These are phyloP conservation scores for Pyrenochaeta sp. DNA, from an alignment of 2,329 filamentous ascomycete species.

Conservation along the genomic window DNA sequence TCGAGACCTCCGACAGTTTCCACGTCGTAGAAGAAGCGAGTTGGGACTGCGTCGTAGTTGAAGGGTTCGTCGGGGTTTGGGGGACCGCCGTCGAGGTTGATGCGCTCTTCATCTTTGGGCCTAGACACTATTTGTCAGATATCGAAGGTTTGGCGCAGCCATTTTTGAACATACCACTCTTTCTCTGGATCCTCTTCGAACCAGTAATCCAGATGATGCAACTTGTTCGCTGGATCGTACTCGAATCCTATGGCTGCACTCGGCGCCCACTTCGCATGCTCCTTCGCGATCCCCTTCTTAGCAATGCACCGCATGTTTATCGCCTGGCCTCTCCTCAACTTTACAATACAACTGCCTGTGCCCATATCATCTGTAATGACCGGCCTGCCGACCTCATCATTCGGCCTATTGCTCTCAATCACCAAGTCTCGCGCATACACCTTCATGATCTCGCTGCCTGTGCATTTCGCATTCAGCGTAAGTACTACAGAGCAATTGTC, in stretches of 20 bases:
- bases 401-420: constrained; percentile 73
- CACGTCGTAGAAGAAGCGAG: constrained; percentile 91
- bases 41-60: constrained; percentile 86
- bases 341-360: constrained; percentile 85
- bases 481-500: constrained; percentile 89
- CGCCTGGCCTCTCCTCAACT: constrained; percentile 89
- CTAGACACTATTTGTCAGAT: constrained; percentile 51
- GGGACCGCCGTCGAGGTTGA: constrained; percentile 75
- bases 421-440: constrained; percentile 92
- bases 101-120: constrained; percentile 85
- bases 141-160: neutral
- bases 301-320: constrained; percentile 90
- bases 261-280: constrained; percentile 98
- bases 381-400: constrained; percentile 79
- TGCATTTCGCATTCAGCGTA: constrained; percentile 85
- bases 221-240: constrained; percentile 97
- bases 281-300: constrained; percentile 98
- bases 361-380: constrained; percentile 85
- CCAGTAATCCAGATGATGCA: constrained; percentile 93
- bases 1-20: constrained; percentile 88
- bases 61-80: constrained; percentile 85
- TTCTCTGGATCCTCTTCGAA: constrained; percentile 84
- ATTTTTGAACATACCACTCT: constrained; percentile 75
- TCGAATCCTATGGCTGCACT: constrained; percentile 94
- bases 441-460: constrained; percentile 86